phyloP scores from a whole-genome alignment of 441 rosid genomes.

The Pelargonium australe region DNA sequence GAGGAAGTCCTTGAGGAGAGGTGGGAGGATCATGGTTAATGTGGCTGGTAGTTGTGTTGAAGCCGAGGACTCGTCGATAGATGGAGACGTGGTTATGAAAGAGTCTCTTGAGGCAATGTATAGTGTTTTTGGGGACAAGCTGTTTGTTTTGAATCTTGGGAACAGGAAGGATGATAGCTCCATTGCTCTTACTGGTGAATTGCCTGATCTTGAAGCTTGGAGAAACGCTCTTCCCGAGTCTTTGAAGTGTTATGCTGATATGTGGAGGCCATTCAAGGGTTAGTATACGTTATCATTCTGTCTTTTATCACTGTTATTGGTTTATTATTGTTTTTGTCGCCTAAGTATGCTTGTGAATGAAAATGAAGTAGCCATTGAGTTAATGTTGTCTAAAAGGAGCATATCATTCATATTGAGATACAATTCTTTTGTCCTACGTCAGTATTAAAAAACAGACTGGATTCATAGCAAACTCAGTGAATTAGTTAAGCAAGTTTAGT shows the following conservation, averaged over 20 bases:
- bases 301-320: neutral
- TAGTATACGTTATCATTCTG: slow-evolving; percentile 11
- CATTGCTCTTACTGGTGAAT: slow-evolving; percentile 55
- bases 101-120: slow-evolving; percentile 60
- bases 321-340: neutral
- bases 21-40: slow-evolving; percentile 76
- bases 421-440: neutral
- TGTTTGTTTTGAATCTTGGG: slow-evolving; percentile 50
- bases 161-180: slow-evolving; percentile 56
- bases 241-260: slow-evolving; percentile 49
- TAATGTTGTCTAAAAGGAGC: neutral
- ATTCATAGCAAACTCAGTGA: neutral
- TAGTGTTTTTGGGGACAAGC: slow-evolving; percentile 43
- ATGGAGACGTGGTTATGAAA: slow-evolving; percentile 66
- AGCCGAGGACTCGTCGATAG: slow-evolving; percentile 59
- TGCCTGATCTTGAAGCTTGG: slow-evolving; percentile 62
- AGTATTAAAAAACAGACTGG: neutral
- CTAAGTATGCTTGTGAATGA: neutral
- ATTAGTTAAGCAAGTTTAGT: neutral
- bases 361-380: neutral
- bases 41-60: slow-evolving; percentile 80
- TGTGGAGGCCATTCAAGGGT: slow-evolving; percentile 48
- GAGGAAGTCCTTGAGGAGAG: slow-evolving; percentile 48
- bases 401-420: neutral
- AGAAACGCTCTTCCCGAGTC: slow-evolving; percentile 39